These are phyloP conservation scores for Pyricularia grisea DNA, from an alignment of 2,329 filamentous ascomycete genomes.

Conservation along the genomic window DNA sequence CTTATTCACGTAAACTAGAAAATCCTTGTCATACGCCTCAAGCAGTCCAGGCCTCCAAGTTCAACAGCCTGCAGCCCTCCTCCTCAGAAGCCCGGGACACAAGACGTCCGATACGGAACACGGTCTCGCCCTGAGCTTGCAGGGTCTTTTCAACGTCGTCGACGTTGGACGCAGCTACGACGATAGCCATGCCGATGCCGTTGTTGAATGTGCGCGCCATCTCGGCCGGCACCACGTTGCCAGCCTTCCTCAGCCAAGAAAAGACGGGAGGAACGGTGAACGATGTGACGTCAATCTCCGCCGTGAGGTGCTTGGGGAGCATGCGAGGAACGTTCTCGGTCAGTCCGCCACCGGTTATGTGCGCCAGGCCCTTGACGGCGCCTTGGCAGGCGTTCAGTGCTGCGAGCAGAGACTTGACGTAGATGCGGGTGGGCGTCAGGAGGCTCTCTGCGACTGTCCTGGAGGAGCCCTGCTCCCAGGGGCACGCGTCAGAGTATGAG, in stretches of 20 bases:
- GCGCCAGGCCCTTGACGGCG: conserved; percentile 82
- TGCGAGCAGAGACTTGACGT: conserved; percentile 70
- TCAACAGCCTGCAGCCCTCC: conserved; percentile 54
- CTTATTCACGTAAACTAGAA: not conserved
- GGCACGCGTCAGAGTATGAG: conserved; percentile 60
- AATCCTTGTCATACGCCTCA: not conserved
- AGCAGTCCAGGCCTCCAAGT: conserved; percentile 35
- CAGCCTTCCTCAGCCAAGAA: conserved; percentile 68
- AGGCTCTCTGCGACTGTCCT: conserved; percentile 64
- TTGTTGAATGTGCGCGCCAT: conserved; percentile 94
- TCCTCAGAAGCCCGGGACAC: conserved; percentile 40
- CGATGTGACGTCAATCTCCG: conserved; percentile 65
- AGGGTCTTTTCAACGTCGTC: conserved; percentile 51
- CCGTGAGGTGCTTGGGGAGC: conserved; percentile 69
- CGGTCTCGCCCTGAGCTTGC: conserved; percentile 61
- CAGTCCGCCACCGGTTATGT: conserved; percentile 93
- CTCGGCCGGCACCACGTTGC: conserved; percentile 65
- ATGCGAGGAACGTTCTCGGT: conserved; percentile 92
- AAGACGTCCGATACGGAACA: conserved; percentile 67
- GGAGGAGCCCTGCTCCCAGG: conserved; percentile 53
- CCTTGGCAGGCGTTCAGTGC: conserved; percentile 42
- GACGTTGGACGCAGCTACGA: conserved; percentile 63
- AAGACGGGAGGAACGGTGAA: conserved; percentile 78
- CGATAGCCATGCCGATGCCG: conserved; percentile 87
- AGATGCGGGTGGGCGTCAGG: conserved; percentile 85